A percentile compares a stretch with the other conserved stretches of the same genome.
Conservation (phyloP, 805 yeast species). For the Barnettozyma siamensis region DNA sequence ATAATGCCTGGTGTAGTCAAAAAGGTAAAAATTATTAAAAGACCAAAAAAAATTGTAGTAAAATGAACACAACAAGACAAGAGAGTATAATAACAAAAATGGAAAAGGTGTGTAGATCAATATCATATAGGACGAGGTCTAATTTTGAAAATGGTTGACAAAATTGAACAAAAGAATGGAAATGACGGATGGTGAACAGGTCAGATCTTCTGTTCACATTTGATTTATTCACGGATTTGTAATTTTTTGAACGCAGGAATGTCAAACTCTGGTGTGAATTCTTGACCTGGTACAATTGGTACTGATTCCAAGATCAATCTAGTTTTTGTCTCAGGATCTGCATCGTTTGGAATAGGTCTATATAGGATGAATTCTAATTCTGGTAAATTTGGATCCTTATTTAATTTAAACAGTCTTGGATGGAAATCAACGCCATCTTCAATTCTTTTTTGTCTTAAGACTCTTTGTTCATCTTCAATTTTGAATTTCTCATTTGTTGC, state of each 20-base stretch:
- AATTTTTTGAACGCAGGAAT: constrained; percentile 62
- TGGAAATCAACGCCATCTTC: constrained; percentile 78
- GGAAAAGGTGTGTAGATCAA: too few relatives aligned
- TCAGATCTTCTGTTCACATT: too few relatives aligned
- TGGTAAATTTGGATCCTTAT: constrained; percentile 29
- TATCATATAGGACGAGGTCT: too few relatives aligned
- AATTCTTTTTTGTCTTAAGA: constrained; percentile 59
- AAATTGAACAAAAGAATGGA: too few relatives aligned
- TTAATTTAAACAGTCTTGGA: constrained; percentile 67
- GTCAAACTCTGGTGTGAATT: constrained; percentile 55
- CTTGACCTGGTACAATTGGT: constrained; percentile 82
- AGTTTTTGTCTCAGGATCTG: constrained; percentile 48
- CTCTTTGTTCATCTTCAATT: constrained; percentile 85
- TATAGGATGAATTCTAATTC: constrained; percentile 61
- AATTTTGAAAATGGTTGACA: too few relatives aligned
- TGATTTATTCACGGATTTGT: constrained; percentile 1
- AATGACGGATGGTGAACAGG: too few relatives aligned
- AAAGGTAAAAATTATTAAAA: too few relatives aligned
- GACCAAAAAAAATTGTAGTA: too few relatives aligned
- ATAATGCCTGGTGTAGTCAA: too few relatives aligned
- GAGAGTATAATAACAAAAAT: too few relatives aligned
- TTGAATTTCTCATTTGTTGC: constrained; percentile 88
- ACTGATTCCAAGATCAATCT: constrained; percentile 56
- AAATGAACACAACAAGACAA: too few relatives aligned
- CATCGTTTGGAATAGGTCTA: constrained; percentile 50